Evolutionary conservation across 352 stramenopile species (phyloP).

Genomic region (Phytophthora multivora): DNA sequence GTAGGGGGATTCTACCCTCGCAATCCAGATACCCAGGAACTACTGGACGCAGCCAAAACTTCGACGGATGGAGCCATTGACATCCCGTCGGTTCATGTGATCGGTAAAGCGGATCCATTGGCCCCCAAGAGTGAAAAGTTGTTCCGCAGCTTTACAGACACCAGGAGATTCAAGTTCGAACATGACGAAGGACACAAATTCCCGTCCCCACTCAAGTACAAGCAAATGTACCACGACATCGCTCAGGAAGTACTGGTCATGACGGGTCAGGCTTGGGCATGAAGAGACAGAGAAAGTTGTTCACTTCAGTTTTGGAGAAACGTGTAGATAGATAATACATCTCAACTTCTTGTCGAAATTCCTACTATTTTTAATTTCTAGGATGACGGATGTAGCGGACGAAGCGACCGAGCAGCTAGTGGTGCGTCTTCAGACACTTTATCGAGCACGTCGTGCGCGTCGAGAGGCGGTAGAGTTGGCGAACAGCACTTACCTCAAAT

Average conservation of each 20-base stretch:
- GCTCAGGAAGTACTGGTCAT: constrained; percentile 46
- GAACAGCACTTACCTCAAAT: constrained; percentile 49
- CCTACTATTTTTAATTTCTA: constrained; percentile 4
- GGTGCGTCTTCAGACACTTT: constrained; percentile 41
- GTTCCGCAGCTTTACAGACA: constrained; percentile 44
- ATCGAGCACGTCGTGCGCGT: constrained; percentile 36
- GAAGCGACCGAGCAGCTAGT: constrained; percentile 25
- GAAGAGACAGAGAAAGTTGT: neutral
- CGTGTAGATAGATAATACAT: too few species aligned
- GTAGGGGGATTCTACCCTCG: constrained; percentile 69
- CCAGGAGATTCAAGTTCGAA: constrained; percentile 47
- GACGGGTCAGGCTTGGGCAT: constrained; percentile 22
- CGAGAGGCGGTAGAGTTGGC: constrained; percentile 33
- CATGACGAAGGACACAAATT: constrained; percentile 88
- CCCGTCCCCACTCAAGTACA: constrained; percentile 47
- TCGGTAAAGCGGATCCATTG: constrained; percentile 55
- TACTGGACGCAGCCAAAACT: constrained; percentile 48
- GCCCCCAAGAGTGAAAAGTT: constrained; percentile 56
- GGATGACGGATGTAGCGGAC: neutral
- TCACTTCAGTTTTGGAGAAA: neutral
- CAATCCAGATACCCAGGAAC: constrained; percentile 47
- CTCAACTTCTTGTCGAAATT: neutral
- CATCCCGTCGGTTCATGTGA: constrained; percentile 71
- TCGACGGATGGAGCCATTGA: constrained; percentile 44
- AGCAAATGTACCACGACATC: constrained; percentile 55